These are phyloP conservation scores for Blastocladiella emersonii DNA, from an alignment of 371 early-diverging fungal genomes.

Conservation along the genomic window DNA sequence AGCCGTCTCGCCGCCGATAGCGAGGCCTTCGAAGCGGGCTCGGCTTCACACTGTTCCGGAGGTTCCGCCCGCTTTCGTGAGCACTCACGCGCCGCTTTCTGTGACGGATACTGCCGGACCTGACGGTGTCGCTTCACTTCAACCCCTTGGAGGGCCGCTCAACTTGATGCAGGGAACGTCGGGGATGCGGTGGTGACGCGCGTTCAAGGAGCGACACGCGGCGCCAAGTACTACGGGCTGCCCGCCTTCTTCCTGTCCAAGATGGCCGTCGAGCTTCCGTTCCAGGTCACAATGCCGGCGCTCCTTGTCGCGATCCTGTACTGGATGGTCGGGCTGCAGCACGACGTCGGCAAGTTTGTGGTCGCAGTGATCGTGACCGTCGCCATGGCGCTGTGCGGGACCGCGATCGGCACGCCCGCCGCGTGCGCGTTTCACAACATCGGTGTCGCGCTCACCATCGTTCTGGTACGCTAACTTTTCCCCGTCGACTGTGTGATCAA, in stretches of 20 bases:
- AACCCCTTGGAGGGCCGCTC: no score
- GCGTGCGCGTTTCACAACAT: conserved; percentile 27
- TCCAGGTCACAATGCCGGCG: conserved; percentile 20
- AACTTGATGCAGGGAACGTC: no score
- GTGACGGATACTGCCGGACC: no score
- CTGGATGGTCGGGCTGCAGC: conserved; percentile 33
- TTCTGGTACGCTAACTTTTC: conserved; percentile 12
- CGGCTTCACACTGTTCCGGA: no score
- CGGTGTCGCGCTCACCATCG: conserved; percentile 27
- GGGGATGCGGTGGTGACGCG: no score
- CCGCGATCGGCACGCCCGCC: conserved; percentile 32
- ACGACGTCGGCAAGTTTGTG: conserved; percentile 24
- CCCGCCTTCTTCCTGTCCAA: conserved; percentile 40
- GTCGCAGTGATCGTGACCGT: conserved; percentile 18
- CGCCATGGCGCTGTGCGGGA: conserved; percentile 20
- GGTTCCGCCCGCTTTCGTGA: no score
- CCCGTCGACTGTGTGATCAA: no score
- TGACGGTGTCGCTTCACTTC: no score
- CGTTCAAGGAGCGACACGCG: no score
- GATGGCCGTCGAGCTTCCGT: conserved; percentile 28
- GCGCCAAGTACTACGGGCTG: conserved; percentile 40
- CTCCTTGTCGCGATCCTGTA: conserved; percentile 31
- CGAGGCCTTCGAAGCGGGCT: no score
- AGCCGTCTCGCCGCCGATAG: no score
- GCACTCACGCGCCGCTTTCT: no score